Conservation (phyloP, 2,329 filamentous ascomycete species). For the Fusarium sp. region DNA sequence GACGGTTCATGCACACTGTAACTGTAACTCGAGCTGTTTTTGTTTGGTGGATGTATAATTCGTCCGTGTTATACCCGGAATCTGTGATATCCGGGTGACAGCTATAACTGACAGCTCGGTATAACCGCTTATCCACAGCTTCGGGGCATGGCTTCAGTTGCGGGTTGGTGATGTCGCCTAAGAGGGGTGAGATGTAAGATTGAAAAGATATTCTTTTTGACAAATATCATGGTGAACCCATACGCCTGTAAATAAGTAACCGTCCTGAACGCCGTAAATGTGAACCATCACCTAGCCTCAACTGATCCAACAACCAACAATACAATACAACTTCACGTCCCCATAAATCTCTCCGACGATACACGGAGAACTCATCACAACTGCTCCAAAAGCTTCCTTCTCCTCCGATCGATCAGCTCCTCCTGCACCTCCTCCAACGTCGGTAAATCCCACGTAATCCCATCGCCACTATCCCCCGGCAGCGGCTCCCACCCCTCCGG, state of each 20-base stretch:
- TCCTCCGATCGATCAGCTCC: constrained; percentile 87
- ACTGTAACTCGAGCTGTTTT: neutral
- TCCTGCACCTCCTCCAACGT: constrained; percentile 93
- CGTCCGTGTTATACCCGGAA: constrained; percentile 29
- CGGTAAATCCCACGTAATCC: constrained; percentile 83
- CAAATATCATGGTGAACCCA: constrained; percentile 5
- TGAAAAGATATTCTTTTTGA: neutral
- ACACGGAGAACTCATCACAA: constrained; percentile 56
- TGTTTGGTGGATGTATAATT: constrained; percentile 8
- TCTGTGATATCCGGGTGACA: constrained; percentile 4
- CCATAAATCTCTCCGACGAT: neutral
- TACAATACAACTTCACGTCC: neutral
- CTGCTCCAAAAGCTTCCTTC: constrained; percentile 86
- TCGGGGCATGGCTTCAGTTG: neutral
- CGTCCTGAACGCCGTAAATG: constrained; percentile 25
- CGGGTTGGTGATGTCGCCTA: neutral
- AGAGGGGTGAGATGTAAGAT: neutral
- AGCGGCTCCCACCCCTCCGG: constrained; percentile 84
- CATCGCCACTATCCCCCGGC: constrained; percentile 88
- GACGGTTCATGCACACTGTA: constrained; percentile 17
- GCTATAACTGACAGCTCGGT: constrained; percentile 8
- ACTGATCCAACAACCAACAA: neutral
- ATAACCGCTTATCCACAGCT: neutral
- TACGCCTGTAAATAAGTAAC: constrained; percentile 30
- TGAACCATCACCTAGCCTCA: constrained; percentile 6